Conservation (phyloP, 495 filamentous ascomycete genomes). For the Neurospora pannonica region DNA sequence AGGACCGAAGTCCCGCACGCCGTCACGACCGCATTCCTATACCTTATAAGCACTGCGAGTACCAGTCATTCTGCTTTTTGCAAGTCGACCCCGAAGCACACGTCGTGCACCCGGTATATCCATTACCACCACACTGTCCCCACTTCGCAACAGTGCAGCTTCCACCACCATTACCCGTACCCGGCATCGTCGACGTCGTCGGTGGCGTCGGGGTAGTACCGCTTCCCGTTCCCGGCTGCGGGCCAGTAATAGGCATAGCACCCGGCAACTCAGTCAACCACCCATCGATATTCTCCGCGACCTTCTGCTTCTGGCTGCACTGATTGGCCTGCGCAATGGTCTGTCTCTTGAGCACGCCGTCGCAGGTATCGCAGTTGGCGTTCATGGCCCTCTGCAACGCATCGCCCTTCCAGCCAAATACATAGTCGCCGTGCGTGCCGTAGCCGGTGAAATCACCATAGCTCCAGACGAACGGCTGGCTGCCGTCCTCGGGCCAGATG, state of each 20-base stretch:
- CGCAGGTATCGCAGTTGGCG: conserved; percentile 26
- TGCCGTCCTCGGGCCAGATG: conserved; percentile 32
- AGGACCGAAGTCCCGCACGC: background rate
- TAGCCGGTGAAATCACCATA: conserved; percentile 31
- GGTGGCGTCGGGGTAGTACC: conserved; percentile 1
- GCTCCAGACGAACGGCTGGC: conserved; percentile 36
- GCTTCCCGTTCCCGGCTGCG: conserved; percentile 9
- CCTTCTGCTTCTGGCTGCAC: conserved; percentile 22
- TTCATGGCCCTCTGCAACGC: conserved; percentile 32
- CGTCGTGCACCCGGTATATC: conserved; percentile 19
- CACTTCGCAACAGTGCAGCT: conserved; percentile 21
- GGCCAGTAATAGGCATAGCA: conserved; percentile 3
- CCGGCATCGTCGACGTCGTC: conserved; percentile 6
- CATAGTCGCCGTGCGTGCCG: conserved; percentile 32
- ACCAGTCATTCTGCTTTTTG: conserved; percentile 15
- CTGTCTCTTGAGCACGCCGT: conserved; percentile 29
- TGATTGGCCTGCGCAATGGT: conserved; percentile 29
- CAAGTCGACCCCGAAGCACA: conserved; percentile 20
- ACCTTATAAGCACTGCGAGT: conserved; percentile 17
- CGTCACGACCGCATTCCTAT: background rate
- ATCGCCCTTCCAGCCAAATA: conserved; percentile 34
- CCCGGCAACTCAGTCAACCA: conserved; percentile 16
- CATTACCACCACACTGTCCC: conserved; percentile 28
- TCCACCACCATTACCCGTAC: conserved; percentile 5
- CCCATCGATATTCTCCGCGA: conserved; percentile 30